Evolutionary conservation across 306 rosid species (phyloP).

Genomic region (Lithocarpus polystachyus): DNA sequence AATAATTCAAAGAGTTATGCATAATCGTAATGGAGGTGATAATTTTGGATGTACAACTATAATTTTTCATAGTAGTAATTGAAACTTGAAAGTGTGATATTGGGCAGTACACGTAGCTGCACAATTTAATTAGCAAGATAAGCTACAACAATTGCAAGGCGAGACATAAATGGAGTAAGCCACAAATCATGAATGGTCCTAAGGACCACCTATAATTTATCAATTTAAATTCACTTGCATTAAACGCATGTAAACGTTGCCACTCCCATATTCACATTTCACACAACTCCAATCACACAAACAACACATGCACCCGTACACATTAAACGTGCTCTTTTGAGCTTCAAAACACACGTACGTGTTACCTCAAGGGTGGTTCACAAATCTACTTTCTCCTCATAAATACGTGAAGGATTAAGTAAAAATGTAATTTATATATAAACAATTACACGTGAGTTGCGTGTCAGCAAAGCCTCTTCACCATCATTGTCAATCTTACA

Average conservation of each 20-base stretch:
- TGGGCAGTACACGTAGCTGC: not conserved
- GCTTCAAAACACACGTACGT: conserved; percentile 44
- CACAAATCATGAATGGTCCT: not conserved
- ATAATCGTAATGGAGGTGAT: too few relatives aligned
- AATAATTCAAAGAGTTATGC: too few relatives aligned
- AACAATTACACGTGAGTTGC: conserved; percentile 53
- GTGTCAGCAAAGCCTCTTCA: conserved; percentile 39
- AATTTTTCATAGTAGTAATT: too few relatives aligned
- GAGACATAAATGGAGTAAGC: not conserved
- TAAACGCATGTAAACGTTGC: conserved; percentile 23
- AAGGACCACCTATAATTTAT: not conserved
- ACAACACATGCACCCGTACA: not conserved
- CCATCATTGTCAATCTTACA: conserved; percentile 35
- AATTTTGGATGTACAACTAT: too few relatives aligned
- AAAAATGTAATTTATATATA: not conserved
- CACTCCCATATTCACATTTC: conserved; percentile 5
- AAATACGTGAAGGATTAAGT: conserved; percentile 8
- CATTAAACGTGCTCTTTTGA: conserved; percentile 38
- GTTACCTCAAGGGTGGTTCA: conserved; percentile 4
- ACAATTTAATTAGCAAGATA: not conserved
- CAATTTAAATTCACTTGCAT: not conserved
- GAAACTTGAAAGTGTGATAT: too few relatives aligned
- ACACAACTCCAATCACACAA: too few relatives aligned
- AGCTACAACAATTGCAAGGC: not conserved
- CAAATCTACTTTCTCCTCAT: not conserved